These are phyloP conservation scores for Rusavskia elegans DNA, from an alignment of 495 filamentous ascomycete species.

Conservation along the genomic window DNA sequence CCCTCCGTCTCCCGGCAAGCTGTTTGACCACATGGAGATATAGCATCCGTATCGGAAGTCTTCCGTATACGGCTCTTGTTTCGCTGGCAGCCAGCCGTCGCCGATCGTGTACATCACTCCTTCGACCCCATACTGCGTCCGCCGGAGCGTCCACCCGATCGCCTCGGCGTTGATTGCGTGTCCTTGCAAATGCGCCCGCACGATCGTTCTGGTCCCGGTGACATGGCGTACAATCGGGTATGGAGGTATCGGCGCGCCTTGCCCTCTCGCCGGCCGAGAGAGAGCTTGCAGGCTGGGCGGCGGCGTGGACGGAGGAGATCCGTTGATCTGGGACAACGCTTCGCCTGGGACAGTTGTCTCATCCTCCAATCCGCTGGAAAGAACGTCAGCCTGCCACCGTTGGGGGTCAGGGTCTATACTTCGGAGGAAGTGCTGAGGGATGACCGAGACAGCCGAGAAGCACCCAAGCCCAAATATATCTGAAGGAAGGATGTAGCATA, in stretches of 20 bases:
- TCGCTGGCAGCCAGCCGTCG: neutral
- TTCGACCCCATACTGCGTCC: neutral
- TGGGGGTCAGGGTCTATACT: neutral
- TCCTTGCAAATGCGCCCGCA: neutral
- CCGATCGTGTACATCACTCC: neutral
- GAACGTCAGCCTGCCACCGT: neutral
- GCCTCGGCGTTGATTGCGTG: neutral
- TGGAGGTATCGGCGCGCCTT: neutral
- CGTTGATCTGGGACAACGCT: too few species aligned
- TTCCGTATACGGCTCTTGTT: neutral
- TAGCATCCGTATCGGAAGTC: neutral
- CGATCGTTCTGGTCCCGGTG: neutral
- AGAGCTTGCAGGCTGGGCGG: too few species aligned
- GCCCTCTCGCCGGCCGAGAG: too few species aligned
- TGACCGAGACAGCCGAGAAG: neutral
- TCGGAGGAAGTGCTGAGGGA: neutral
- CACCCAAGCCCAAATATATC: neutral
- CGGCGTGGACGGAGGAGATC: too few species aligned
- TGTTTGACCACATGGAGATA: neutral
- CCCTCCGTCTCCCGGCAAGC: neutral
- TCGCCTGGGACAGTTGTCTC: too few species aligned
- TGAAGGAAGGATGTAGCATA: neutral
- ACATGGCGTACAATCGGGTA: neutral
- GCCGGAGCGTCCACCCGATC: neutral
- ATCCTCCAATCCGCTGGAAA: neutral